Base-by-base conservation (phyloP, 192 early-diverging fungal species). In the Linnemannia zychae region DNA sequence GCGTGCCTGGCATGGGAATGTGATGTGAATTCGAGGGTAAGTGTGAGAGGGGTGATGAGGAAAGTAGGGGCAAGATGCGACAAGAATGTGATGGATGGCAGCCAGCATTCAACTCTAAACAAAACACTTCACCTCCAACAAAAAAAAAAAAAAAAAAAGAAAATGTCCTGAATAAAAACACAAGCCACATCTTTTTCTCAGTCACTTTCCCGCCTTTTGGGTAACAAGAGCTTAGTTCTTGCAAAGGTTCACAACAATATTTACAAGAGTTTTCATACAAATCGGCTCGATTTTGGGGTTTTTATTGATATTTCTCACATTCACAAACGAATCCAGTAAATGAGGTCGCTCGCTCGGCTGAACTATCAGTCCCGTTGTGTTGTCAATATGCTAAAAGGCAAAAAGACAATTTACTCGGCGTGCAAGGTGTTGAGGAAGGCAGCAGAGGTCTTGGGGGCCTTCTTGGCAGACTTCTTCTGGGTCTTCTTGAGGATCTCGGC, bases 401-500 rank as follows among this genome's bases (percentile, higher is more conserved):
- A 74, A 74, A 24, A 49, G 60, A 75, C 33, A 85, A 75, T 85
- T 85, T 85, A 85, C 83, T 85, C 83, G 77, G 77, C n/a, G 83
- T 85, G 72, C 50, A 85, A 57, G 78, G 72, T 79, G 50, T 85
- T 63, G 63, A 85, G 74, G 83, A 85, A 85, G 74, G 83, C 83
- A 85, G 76, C 83, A 47, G 83, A 50, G 77, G 74, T 72, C 83
- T 85, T 85, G 77, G 83, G 83, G 83, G 83, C 83, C 83, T 85
- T 85, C 83, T 85, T 85, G 73, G 83, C 74, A 73, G 83, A 79
- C 77, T 79, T 85, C 77, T 79, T 85, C 74, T 76, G 77, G 83
- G 77, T 72, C 83, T 85, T 85, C 83, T 85, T 79, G 49, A 94
- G 75, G 74, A 94, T 88, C 91, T 95, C 96, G 74, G 93, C 92